Evolutionary conservation across 2,329 filamentous ascomycete species (phyloP), one percentile per base, ranked within the genome.

Genomic region (Arthrobotrys megalospora): DNA sequence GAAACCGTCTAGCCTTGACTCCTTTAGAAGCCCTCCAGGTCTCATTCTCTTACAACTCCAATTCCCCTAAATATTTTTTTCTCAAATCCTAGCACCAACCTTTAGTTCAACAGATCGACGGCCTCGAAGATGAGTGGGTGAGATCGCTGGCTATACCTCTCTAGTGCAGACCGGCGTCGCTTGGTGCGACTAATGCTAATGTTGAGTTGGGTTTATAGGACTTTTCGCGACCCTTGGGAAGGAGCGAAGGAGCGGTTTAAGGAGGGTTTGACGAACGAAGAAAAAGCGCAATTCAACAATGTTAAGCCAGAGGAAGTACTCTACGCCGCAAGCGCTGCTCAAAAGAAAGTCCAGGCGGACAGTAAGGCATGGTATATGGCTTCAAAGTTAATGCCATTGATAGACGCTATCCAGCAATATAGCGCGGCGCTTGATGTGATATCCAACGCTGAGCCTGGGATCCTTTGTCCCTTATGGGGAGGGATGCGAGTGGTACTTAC

Each of bases 391-490:
- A 75, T 77, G 66, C 80, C 81, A 2, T 63, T 82, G 7, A 65
- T 82, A 21, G 68, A 73, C 21, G 80, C 80, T 6, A 80, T 82
- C 28, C 69, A 72, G n/a, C 80, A 82, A 55, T 82, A 81, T 77
- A 79, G 81, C 19, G 38, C 64, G 12, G 81, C 81, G 6, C 48
- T 82, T 10, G 81, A 82, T 50, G 73, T 82, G n/a, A 79, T 80
- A 45, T 77, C 81, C 16, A 82, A 82, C 68, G 64, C 80, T 1
- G 79, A 80, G 65, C 58, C 81, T 43, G 24, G 70, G 16, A 75
- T 80, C 12, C 76, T 82, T 48, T 72, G 79, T 36, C 81, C 81
- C 7, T 48, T 82, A 32, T 82, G 81, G 81, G 81, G 81, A 7
- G 80, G 81, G 28, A 52, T 82, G n/a, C 78, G 80, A 32, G 73